Base-by-base conservation (phyloP, 108 stramenopile genomes). In the Skeletonema potamos region DNA sequence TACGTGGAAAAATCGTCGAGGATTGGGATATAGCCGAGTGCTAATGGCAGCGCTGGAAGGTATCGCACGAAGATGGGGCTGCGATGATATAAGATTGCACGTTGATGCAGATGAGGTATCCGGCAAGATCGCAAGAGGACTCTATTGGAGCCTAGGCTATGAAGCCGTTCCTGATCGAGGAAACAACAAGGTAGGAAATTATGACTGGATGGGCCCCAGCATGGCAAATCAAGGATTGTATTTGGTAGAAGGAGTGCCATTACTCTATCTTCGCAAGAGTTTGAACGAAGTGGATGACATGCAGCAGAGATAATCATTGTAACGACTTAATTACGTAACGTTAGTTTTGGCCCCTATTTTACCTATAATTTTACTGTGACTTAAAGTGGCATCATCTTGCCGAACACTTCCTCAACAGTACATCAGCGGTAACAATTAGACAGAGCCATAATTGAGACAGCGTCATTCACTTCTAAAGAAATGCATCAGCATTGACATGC, bases 41-140 rank as follows among this genome's bases (percentile, higher is more conserved):
- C 64, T 91, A 5, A 87, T 91, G 87, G 70, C 80, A 27, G 84
- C 87, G 20, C 44, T 66, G 3, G 90, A 91, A 62, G 90, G 90
- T 10, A 71, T 88, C n/a, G 87, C 90, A 0, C 64, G 64, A 61
- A 33, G 66, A 13, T 91, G 90, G 90, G 83, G 69, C 1, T 85
- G 84, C 61, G 13, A n/a, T 1, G 84, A 79, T 39, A 57, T 87
- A 2, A 76, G 76, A 24, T 71, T 91, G 67, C 90, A 91, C 64
- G 85, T 84, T 33, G 87, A 91, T 72, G 90, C 90, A 10, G 81
- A 87, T 70, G 76, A 68, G 46, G 20, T 66, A 9, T 70, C 74
- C 12, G 89, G 90, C 4, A 60, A 64, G 44, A 58, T 83, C 6
- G 73, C 87, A 1, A 87, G 85, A 48, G 26, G 51, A 6, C 64